A percentile compares a stretch with the other conserved stretches of the same genome.
phyloP scores from a whole-genome alignment of 2,329 filamentous ascomycete species.

The Amylocarpus encephaloides region DNA sequence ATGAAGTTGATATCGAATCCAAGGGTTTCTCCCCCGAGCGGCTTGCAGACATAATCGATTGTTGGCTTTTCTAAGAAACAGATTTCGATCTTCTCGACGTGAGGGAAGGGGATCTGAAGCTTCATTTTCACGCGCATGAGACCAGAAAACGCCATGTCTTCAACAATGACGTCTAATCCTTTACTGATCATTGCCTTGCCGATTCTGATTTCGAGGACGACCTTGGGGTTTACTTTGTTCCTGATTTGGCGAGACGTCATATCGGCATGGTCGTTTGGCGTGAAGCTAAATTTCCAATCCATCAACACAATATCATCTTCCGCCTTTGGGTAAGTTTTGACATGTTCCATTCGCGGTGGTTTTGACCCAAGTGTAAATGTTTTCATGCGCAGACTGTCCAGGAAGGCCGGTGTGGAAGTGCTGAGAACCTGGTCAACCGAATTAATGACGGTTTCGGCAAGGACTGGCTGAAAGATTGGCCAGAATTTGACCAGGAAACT shows the following conservation, averaged over 20 bases:
- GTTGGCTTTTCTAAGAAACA: constrained; percentile 84
- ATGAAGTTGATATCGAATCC: constrained; percentile 99
- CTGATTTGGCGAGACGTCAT: constrained; percentile 85
- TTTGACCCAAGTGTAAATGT: constrained; percentile 92
- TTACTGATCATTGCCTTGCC: constrained; percentile 97
- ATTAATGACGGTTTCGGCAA: constrained; percentile 85
- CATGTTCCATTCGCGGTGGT: constrained; percentile 91
- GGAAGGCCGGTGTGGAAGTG: constrained; percentile 81
- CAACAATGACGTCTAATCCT: constrained; percentile 92
- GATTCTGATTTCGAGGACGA: constrained; percentile 88
- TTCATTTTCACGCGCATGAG: constrained; percentile 97
- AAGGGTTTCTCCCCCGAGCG: constrained; percentile 87
- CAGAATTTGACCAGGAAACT: constrained; percentile 98
- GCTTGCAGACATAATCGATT: constrained; percentile 97
- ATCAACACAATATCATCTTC: constrained; percentile 95
- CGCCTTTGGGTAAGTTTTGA: constrained; percentile 94
- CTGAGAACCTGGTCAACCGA: constrained; percentile 95
- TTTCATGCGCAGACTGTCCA: constrained; percentile 90
- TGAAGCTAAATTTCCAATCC: constrained; percentile 99
- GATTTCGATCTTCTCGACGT: constrained; percentile 90
- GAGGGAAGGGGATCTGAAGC: constrained; percentile 90
- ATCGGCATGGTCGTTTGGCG: constrained; percentile 86
- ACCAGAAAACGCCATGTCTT: constrained; percentile 94
- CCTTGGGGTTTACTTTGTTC: constrained; percentile 94
- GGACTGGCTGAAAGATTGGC: constrained; percentile 94